phyloP scores from a whole-genome alignment of 441 rosid genomes.

The Isatis lusitanica region DNA sequence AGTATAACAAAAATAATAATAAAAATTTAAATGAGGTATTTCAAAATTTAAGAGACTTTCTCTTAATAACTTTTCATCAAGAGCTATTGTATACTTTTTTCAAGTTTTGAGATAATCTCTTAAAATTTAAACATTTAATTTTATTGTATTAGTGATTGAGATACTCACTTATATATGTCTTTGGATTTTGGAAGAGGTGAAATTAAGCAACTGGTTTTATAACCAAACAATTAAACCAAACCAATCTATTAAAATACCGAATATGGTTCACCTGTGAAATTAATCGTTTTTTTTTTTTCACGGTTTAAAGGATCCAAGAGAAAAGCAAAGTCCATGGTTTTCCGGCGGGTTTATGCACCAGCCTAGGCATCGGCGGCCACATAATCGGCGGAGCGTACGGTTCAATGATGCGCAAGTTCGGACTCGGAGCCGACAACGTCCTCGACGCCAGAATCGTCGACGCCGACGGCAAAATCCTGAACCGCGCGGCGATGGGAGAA shows the following conservation, averaged over 20 bases:
- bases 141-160: too few species aligned
- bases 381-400: conserved; percentile 51
- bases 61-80: too few species aligned
- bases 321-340: conserved; percentile 44
- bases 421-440: conserved; percentile 48
- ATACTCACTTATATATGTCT: too few species aligned
- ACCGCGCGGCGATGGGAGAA: conserved; percentile 48
- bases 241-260: not conserved
- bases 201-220: not conserved
- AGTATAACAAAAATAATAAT: too few species aligned
- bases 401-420: conserved; percentile 46
- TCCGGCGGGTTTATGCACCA: conserved; percentile 47
- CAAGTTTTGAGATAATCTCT: too few species aligned
- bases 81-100: too few species aligned
- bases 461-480: conserved; percentile 37
- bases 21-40: too few species aligned
- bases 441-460: conserved; percentile 46
- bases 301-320: conserved; percentile 40
- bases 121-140: too few species aligned
- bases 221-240: not conserved
- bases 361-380: conserved; percentile 49
- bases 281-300: not conserved
- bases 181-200: not conserved
- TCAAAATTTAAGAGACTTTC: too few species aligned
- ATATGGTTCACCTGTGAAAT: not conserved